Base-by-base conservation (phyloP, 352 stramenopile species). In the Globisporangium spinosum region DNA sequence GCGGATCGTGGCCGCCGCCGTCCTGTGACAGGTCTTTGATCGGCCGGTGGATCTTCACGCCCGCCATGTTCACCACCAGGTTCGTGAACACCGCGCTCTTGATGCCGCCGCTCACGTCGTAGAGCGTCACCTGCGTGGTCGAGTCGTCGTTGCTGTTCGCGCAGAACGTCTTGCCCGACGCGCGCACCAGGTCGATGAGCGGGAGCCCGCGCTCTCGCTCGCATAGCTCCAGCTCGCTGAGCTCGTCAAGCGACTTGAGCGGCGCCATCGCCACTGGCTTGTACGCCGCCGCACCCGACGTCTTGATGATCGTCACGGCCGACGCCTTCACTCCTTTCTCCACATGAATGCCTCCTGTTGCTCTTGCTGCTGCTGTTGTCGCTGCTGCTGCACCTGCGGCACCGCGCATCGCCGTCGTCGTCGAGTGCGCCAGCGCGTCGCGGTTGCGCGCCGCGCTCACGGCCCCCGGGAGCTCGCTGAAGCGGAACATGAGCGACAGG, bases 11-110 rank as follows among this genome's bases (percentile, higher is more conserved):
- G 12, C 43, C 1, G 25, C 58, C 62, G 47, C 68, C 71, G n/a
- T 77, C 71, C n/a, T 77, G 62, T 34, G 62, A 74, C 1, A 72
- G 49, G 34, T 77, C 57, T 3, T 56, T 53, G 47, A 77, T 74
- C 13, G 60, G 63, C 23, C 32, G 25, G 47, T 34, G 20, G 38
- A 71, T 56, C 29, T 32, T 32, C 7, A 32, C 66, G 20, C 13
- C 47, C 1, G 9, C 4, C n/a, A 71, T 12, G 47, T 71, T 35
- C 34, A 71, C 56, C 56, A 65, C 43, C 3, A 70, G 58, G 25
- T 59, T 60, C 7, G 13, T 35, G 29, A 70, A 65, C 29, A 65
- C 58, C 2, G 65, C 38, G 57, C n/a, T 53, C 27, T 45, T 54
- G 45, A 70, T n/a, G 43, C 56, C 56, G 22, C 57, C 57, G 3